phyloP scores from a whole-genome alignment of 2,329 filamentous ascomycete species.

The Ophiognomonia clavigignenti-juglandacearum region DNA sequence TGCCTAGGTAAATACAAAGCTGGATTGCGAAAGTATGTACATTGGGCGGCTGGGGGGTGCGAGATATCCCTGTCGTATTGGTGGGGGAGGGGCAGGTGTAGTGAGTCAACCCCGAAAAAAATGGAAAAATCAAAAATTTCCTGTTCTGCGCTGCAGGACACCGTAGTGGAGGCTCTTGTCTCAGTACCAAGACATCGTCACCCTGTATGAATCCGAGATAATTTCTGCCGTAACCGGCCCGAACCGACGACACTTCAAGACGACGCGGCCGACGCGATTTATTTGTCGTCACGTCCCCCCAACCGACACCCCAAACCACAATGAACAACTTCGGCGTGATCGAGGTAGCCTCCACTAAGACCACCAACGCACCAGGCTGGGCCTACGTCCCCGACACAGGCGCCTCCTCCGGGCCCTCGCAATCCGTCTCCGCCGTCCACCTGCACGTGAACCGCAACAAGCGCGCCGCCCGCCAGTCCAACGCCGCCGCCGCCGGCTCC shows the following conservation, averaged over 20 bases:
- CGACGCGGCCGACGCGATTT: conserved; percentile 1
- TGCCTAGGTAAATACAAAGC: no score
- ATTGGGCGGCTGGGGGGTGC: no score
- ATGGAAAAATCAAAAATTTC: no score
- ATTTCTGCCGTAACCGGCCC: conserved; percentile 17
- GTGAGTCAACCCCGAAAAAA: no score
- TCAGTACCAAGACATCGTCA: no score
- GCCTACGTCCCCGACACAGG: conserved; percentile 80
- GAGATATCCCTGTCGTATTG: no score
- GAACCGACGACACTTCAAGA: neutral
- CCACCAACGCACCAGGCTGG: conserved; percentile 76
- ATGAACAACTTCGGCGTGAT: conserved; percentile 75
- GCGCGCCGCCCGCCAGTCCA: conserved; percentile 60
- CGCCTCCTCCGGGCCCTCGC: conserved; percentile 48
- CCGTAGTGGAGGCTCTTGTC: no score
- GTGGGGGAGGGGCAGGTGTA: no score
- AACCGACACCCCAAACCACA: conserved; percentile 13
- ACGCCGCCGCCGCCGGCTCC: conserved; percentile 43
- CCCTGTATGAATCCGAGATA: no score
- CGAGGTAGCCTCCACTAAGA: conserved; percentile 68
- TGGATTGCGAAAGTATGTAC: no score
- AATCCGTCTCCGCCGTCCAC: conserved; percentile 21
- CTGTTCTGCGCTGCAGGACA: no score
- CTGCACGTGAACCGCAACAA: conserved; percentile 59
- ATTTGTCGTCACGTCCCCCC: neutral